Evolutionary conservation across 306 rosid genomes (phyloP).

Genomic region (Lablab purpureus): DNA sequence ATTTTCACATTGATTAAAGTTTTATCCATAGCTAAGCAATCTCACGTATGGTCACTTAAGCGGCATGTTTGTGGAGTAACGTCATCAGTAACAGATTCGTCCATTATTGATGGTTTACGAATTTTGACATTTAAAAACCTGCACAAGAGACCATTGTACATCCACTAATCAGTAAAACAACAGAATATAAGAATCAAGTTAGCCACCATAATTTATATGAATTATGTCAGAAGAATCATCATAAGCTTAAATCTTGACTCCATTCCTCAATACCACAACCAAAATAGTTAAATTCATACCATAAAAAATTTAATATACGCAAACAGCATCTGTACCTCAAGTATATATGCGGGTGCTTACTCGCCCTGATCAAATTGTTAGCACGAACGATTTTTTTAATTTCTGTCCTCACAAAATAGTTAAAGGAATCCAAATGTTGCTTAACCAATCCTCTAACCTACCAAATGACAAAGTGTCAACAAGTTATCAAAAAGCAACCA

Average conservation of each 20-base stretch:
- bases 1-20: constrained; percentile 20
- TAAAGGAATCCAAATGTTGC: constrained; percentile 93
- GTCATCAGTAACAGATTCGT: constrained; percentile 57
- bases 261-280: constrained; percentile 28
- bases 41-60: constrained; percentile 83
- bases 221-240: neutral
- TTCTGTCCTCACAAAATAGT: constrained; percentile 74
- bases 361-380: constrained; percentile 55
- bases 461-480: constrained; percentile 3
- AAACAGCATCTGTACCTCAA: constrained; percentile 54
- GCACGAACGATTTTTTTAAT: constrained; percentile 84
- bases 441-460: constrained; percentile 91
- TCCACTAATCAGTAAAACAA: constrained; percentile 40
- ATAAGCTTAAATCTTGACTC: constrained; percentile 27
- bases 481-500: neutral
- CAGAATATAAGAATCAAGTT: constrained; percentile 12
- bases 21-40: constrained; percentile 20
- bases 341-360: constrained; percentile 57
- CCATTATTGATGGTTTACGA: constrained; percentile 62
- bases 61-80: constrained; percentile 82
- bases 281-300: neutral
- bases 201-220: neutral
- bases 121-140: constrained; percentile 77
- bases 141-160: constrained; percentile 38
- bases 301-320: too few relatives aligned